Evolutionary conservation across 768 basidiomycete genomes (phyloP).

Genomic region (Mycena sanguinolenta): DNA sequence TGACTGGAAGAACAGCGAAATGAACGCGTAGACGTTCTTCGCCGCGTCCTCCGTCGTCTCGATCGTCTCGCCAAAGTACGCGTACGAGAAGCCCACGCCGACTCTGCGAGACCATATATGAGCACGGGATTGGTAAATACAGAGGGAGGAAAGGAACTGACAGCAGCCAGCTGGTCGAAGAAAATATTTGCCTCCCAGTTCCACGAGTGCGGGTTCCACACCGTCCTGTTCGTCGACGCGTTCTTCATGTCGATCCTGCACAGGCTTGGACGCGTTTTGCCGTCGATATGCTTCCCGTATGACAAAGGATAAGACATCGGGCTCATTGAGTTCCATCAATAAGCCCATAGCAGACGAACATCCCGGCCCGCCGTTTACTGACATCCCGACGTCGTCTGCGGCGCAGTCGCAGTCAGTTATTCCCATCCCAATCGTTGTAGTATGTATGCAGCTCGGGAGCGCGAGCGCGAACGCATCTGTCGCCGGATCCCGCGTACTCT

Average conservation of each 20-base stretch:
- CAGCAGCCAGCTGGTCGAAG: conserved; percentile 82
- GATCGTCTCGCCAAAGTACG: conserved; percentile 75
- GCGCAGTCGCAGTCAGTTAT: too few species aligned
- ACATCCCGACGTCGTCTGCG: conserved; percentile 79
- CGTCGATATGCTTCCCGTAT: too few species aligned
- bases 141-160: conserved; percentile 37
- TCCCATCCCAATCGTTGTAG: too few species aligned
- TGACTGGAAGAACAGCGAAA: conserved; percentile 84
- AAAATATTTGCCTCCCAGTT: conserved; percentile 77
- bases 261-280: too few species aligned
- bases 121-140: too few species aligned
- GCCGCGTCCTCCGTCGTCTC: conserved; percentile 87
- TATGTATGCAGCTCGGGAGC: not conserved
- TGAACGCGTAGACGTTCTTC: conserved; percentile 79
- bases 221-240: conserved; percentile 68
- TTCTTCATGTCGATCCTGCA: conserved; percentile 69
- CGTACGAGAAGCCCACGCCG: conserved; percentile 80
- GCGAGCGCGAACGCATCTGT: conserved; percentile 56
- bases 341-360: conserved; percentile 70
- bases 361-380: conserved; percentile 78
- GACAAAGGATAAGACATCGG: too few species aligned
- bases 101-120: too few species aligned
- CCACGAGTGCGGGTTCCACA: conserved; percentile 76
- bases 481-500: conserved; percentile 70
- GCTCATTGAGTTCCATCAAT: conserved; percentile 79